Evolutionary conservation across 2,329 filamentous ascomycete genomes (phyloP).

Genomic region (Plenodomus tracheiphilus): DNA sequence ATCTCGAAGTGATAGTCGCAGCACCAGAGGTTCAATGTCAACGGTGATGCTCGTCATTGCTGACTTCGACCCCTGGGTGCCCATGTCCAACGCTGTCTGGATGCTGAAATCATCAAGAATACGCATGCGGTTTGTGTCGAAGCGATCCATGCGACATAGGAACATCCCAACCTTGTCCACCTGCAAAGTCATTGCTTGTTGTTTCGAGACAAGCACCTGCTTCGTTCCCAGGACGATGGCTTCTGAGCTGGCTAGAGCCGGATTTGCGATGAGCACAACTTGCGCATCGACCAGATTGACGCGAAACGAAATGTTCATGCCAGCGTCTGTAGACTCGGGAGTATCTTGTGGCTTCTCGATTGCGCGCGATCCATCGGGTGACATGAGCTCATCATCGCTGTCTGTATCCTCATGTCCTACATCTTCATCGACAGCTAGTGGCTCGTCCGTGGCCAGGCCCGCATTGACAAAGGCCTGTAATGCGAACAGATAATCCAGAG

Average conservation of each 20-base stretch:
- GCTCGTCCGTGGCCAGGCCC: constrained; percentile 61
- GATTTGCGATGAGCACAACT: constrained; percentile 94
- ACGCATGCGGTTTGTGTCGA: constrained; percentile 84
- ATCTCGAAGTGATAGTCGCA: constrained; percentile 88
- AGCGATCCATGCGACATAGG: constrained; percentile 95
- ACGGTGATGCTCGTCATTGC: constrained; percentile 78
- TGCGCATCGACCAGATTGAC: constrained; percentile 96
- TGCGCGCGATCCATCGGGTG: constrained; percentile 34
- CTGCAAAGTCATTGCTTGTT: constrained; percentile 91
- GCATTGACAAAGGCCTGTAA: constrained; percentile 80
- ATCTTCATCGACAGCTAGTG: constrained; percentile 65
- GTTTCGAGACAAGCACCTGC: constrained; percentile 88
- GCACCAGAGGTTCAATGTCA: constrained; percentile 86
- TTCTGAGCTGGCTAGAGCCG: constrained; percentile 84
- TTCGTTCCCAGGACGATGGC: constrained; percentile 95
- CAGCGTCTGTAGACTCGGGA: constrained; percentile 41
- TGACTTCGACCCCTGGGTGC: constrained; percentile 61
- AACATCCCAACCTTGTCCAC: constrained; percentile 97
- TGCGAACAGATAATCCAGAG: constrained; percentile 91
- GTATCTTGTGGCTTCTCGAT: constrained; percentile 18
- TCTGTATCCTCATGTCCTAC: constrained; percentile 54
- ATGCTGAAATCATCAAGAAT: constrained; percentile 97
- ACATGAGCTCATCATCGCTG: constrained; percentile 42
- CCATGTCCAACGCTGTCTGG: constrained; percentile 82
- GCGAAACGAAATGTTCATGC: constrained; percentile 81